Conservation (phyloP, 2,329 filamentous ascomycete genomes). For the Penicillium concentricum region DNA sequence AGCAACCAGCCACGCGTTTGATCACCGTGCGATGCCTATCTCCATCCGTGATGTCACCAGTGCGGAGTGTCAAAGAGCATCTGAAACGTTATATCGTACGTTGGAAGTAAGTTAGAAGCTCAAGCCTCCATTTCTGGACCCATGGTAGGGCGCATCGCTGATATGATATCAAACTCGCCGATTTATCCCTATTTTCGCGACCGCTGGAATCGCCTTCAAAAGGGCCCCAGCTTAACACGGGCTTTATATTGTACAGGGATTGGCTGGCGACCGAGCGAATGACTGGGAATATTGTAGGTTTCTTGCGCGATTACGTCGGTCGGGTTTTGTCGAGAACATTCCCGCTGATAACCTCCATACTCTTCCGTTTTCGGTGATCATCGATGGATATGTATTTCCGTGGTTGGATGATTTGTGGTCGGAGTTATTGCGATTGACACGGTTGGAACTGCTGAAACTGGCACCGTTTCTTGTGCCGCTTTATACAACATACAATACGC, state of each 20-base stretch:
- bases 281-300: not conserved
- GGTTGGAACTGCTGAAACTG: not conserved
- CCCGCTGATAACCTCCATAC: not conserved
- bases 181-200: not conserved
- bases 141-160: not conserved
- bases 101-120: not conserved
- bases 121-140: not conserved
- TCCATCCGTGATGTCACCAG: conserved; percentile 4
- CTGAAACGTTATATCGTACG: not conserved
- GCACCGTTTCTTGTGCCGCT: not conserved
- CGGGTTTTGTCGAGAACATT: not conserved
- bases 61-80: not conserved
- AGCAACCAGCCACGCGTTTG: not conserved
- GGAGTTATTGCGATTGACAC: conserved; percentile 3
- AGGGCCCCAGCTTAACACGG: not conserved
- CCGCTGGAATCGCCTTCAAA: not conserved
- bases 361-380: not conserved
- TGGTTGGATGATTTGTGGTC: not conserved
- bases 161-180: not conserved
- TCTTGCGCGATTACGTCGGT: conserved; percentile 4
- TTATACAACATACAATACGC: not conserved
- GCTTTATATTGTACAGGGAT: not conserved
- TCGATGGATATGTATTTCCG: not conserved
- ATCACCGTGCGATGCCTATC: not conserved
- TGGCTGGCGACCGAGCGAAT: not conserved